Evolutionary conservation across 177 flowering plant species (phyloP).

Genomic region (Viscum album): DNA sequence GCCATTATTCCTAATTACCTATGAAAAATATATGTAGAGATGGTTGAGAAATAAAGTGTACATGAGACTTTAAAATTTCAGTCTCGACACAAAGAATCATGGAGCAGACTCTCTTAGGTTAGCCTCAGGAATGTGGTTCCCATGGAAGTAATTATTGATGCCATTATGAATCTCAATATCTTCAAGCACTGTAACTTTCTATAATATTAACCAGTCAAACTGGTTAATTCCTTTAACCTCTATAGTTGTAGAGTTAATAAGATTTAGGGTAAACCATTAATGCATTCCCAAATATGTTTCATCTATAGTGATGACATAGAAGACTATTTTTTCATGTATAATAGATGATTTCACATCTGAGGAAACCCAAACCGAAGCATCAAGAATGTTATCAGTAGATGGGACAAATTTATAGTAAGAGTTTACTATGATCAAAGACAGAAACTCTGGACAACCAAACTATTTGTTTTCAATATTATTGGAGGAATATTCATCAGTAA

Average conservation of each 20-base stretch:
- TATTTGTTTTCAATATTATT: conserved; percentile 96
- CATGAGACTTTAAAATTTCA: conserved; percentile 93
- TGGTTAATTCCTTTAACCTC: conserved; percentile 96
- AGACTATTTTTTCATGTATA: conserved; percentile 70
- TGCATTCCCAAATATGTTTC: conserved; percentile 98
- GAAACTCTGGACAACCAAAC: conserved; percentile 86
- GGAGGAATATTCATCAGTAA: conserved; percentile 95
- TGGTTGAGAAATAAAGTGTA: conserved; percentile 92
- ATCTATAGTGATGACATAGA: conserved; percentile 93
- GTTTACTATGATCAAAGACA: conserved; percentile 76
- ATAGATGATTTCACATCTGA: conserved; percentile 60
- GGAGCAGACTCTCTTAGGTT: conserved; percentile 68
- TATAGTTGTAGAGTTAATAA: conserved; percentile 64
- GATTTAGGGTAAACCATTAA: conserved; percentile 92
- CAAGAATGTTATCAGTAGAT: conserved; percentile 88
- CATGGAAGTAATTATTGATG: conserved; percentile 78
- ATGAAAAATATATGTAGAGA: conserved; percentile 86
- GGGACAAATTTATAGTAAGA: conserved; percentile 69
- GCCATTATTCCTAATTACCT: conserved; percentile 38
- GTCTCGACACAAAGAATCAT: conserved; percentile 59
- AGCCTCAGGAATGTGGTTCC: conserved; percentile 68
- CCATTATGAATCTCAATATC: conserved; percentile 74
- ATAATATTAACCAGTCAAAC: conserved; percentile 95
- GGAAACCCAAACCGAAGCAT: conserved; percentile 86
- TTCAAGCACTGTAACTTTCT: conserved; percentile 93